phyloP scores from a whole-genome alignment of 1,284 basidiomycete genomes.

The Ganoderma leucocontextum region DNA sequence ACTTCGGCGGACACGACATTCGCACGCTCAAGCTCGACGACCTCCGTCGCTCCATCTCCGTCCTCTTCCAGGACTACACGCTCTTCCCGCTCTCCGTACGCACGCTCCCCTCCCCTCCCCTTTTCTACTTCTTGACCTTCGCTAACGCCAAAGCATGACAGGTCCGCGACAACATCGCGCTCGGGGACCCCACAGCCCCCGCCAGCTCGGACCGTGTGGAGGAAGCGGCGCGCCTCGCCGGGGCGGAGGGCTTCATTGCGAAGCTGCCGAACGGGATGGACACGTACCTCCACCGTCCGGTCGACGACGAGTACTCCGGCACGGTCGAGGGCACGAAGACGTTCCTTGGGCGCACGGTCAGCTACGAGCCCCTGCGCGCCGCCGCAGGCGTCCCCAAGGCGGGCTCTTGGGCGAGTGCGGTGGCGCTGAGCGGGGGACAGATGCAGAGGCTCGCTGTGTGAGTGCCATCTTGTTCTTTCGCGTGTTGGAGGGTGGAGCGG shows the following conservation, averaged over 20 bases:
- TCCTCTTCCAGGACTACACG: constrained; percentile 82
- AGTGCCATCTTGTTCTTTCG: constrained; percentile 33
- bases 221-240: constrained; percentile 72
- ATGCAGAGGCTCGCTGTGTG: constrained; percentile 82
- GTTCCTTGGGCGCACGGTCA: constrained; percentile 66
- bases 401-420: constrained; percentile 38
- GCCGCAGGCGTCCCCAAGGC: constrained; percentile 53
- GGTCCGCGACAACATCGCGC: constrained; percentile 79
- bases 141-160: constrained; percentile 37
- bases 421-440: constrained; percentile 73
- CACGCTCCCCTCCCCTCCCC: constrained; percentile 12
- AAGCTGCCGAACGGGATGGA: constrained; percentile 71
- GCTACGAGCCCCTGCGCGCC: constrained; percentile 57
- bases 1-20: constrained; percentile 71
- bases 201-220: constrained; percentile 59
- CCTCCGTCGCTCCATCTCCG: constrained; percentile 67
- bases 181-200: constrained; percentile 65
- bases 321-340: constrained; percentile 69
- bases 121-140: constrained; percentile 6
- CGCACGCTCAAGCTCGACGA: constrained; percentile 65
- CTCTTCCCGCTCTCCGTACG: constrained; percentile 76
- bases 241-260: constrained; percentile 69
- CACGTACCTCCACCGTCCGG: constrained; percentile 77
- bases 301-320: constrained; percentile 68
- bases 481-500: no score